Base-by-base conservation (phyloP, 2,329 filamentous ascomycete genomes). In the Monilinia aucupariae region DNA sequence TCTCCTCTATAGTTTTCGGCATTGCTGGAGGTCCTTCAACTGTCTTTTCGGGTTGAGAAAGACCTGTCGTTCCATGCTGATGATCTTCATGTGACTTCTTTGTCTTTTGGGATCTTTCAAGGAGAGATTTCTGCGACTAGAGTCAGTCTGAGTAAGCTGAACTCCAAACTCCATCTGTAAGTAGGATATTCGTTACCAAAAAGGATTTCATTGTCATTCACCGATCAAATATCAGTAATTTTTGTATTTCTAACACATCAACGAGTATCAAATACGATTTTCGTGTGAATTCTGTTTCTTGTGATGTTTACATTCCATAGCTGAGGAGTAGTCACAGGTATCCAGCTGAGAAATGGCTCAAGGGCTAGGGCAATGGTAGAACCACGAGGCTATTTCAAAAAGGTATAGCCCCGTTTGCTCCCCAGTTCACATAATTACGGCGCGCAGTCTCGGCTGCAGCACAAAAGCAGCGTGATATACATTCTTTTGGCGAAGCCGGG, bases 401-500 rank as follows among this genome's bases (percentile, higher is more conserved):
- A 39, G 5, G 5, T 15, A 15, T 39, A 12, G 5, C 12, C 37
- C 13, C 15, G 37, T 39, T 52, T 30, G 47, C 47, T 30, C 10
- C 22, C n/a, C 20, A 52, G 0, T 22, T 15, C 13, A 37, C 4
- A 6, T 4, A n/a, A n/a, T n/a, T n/a, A n/a, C n/a, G n/a, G n/a
- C n/a, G n/a, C n/a, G n/a, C n/a, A n/a, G n/a, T n/a, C n/a, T n/a
- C n/a, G 10, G n/a, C 17, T 10, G 1, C n/a, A 39, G 3, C 10
- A 25, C 53, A 55, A 55, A 55, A 55, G 53, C 53, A 55, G 53
- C 53, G 39, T 15, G 20, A 13, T 50, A n/a, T 7, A n/a, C 3
- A 20, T 41, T 41, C 22, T 17, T 43, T 8, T 43, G 39, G 39
- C n/a, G 9, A 55, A 8, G 45, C 53, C 27, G 0, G 25, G 10